Base-by-base conservation (phyloP, 2,329 filamentous ascomycete species). In the Metarhizium guizhouense region DNA sequence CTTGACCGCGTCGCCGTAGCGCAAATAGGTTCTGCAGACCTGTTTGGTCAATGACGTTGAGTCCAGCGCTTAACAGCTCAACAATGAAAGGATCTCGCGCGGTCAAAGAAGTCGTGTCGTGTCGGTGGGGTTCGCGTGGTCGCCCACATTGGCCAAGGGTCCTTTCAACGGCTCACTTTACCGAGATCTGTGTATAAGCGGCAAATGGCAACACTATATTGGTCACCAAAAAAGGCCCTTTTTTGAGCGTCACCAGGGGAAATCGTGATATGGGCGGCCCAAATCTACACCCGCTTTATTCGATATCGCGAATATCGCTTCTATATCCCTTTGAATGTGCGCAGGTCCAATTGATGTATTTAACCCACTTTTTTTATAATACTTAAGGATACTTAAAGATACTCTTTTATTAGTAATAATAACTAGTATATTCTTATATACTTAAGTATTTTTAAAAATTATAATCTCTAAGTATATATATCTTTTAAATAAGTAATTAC, bases 1-100 rank as follows among this genome's bases (percentile, higher is more conserved):
- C 30, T 65, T 72, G 57, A 38, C n/a, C 47, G 38, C 6, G n/a
- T 25, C n/a, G 29, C 18, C 43, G 42, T 11, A 20, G 45, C 45
- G 20, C 10, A 16, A 48, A 14, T 16, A 2, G 18, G 25, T 1
- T n/a, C 7, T 13, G 20, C 10, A 30, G 10, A 20, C 30, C 42
- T 16, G 20, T 20, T 32, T 20, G 13, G 2, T 29, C 14, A 8
- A 14, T 48, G 25, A 48, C 18, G 45, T 16, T 30, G 42, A 45
- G 42, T 45, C 18, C 18, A 25, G 42, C n/a, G 7, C 18, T 10
- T 10, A 51, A 34, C 11, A 49, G 43, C 38, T 48, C 34, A 52
- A 53, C 25, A 30, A 49, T 38, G 14, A 51, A 43, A 38, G 42
- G 30, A 47, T 43, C 34, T 50, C 42, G 34, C 36, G 45, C 51